These are phyloP conservation scores for Dactylonectria estremocensis DNA, from an alignment of 2,329 filamentous ascomycete genomes.

Conservation along the genomic window DNA sequence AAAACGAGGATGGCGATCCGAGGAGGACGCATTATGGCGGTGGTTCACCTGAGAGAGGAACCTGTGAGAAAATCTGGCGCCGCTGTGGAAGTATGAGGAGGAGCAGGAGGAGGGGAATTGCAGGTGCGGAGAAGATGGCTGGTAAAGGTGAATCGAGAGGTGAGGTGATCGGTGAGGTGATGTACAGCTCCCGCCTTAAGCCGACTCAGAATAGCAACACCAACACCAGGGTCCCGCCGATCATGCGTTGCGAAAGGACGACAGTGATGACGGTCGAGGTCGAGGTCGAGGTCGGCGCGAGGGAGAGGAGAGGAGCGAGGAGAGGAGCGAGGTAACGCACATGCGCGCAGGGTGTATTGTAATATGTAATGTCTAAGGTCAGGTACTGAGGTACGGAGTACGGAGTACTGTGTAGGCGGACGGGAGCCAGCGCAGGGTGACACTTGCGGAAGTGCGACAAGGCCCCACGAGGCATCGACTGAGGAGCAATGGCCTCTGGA, in stretches of 20 bases:
- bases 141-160: constrained; percentile 24
- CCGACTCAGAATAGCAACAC: constrained; percentile 18
- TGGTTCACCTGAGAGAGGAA: not conserved
- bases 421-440: too few relatives aligned
- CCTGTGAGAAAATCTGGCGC: not conserved
- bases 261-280: constrained; percentile 10
- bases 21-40: constrained; percentile 29
- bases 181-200: constrained; percentile 23
- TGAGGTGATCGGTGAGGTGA: constrained; percentile 39
- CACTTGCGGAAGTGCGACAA: too few relatives aligned
- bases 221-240: constrained; percentile 6
- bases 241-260: constrained; percentile 20
- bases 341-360: not conserved
- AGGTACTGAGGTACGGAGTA: not conserved
- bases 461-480: too few relatives aligned
- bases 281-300: not conserved
- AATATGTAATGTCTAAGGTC: not conserved
- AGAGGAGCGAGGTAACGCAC: constrained; percentile 25
- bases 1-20: constrained; percentile 62
- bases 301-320: constrained; percentile 22
- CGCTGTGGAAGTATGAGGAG: not conserved
- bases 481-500: too few relatives aligned
- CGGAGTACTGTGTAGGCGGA: not conserved
- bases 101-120: constrained; percentile 7
- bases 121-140: constrained; percentile 11